These are phyloP conservation scores for Ustilago trichophora DNA, from an alignment of 1,284 basidiomycete species.

Conservation along the genomic window DNA sequence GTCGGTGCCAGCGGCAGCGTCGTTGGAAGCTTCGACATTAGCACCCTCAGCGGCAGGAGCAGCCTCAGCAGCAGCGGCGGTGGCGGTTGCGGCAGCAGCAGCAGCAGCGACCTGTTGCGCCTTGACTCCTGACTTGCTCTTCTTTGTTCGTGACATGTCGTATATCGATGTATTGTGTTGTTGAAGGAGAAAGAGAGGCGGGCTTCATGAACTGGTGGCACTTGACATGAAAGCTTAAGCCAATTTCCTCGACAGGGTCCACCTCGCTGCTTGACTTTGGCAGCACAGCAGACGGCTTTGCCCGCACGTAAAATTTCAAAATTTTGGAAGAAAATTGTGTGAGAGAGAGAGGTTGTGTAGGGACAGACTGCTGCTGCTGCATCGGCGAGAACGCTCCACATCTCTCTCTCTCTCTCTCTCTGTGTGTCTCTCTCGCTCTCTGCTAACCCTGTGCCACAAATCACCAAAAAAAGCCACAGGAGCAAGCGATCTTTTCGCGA, in stretches of 20 bases:
- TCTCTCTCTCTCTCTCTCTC: background rate
- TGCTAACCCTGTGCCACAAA: background rate
- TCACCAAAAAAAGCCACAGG: background rate
- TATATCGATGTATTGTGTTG: no score
- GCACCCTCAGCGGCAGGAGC: background rate
- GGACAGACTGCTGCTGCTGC: no score
- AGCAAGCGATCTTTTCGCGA: constrained; percentile 16
- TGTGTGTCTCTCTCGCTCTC: constrained; percentile 5
- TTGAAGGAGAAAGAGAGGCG: background rate
- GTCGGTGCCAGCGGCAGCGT: background rate
- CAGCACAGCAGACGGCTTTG: no score
- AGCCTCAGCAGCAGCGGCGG: background rate
- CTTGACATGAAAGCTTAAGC: background rate
- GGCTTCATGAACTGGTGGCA: background rate
- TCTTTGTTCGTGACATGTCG: constrained; percentile 33
- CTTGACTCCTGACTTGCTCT: constrained; percentile 21
- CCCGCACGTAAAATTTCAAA: constrained; percentile 19
- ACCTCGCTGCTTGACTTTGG: constrained; percentile 5
- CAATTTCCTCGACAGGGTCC: constrained; percentile 5
- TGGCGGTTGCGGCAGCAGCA: background rate
- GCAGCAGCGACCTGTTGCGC: background rate
- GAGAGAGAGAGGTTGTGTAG: no score
- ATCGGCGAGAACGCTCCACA: no score
- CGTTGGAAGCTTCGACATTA: background rate
- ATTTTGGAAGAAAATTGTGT: constrained; percentile 25